Evolutionary conservation across 129 eudicot species (phyloP).

Genomic region (Flaveria trinervia): DNA sequence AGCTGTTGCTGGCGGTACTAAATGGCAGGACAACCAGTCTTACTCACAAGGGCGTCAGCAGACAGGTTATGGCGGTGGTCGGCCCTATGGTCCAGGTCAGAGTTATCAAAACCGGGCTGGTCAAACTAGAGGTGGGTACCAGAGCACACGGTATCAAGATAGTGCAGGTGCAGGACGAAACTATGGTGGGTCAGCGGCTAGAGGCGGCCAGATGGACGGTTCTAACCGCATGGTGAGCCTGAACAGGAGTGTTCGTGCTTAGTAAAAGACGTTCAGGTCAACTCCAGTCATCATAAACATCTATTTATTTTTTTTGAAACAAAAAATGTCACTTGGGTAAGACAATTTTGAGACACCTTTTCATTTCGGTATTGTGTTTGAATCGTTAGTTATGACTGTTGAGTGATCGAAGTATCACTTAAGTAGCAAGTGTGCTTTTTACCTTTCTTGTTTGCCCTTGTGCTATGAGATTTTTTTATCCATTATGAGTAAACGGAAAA

Average conservation of each 20-base stretch:
- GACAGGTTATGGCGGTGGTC: slow-evolving; percentile 48
- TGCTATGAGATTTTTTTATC: too few species aligned
- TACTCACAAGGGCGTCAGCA: slow-evolving; percentile 56
- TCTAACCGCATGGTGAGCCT: slow-evolving; percentile 74
- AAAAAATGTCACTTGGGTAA: not conserved
- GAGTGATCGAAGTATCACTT: not conserved
- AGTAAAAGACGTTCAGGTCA: slow-evolving; percentile 12
- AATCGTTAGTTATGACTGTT: slow-evolving; percentile 4
- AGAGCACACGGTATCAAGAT: slow-evolving; percentile 45
- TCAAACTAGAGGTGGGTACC: slow-evolving; percentile 53
- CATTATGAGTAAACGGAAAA: not conserved
- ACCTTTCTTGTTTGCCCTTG: not conserved
- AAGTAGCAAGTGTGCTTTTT: not conserved
- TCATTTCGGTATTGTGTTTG: not conserved
- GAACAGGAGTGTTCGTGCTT: slow-evolving; percentile 54
- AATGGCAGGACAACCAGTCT: slow-evolving; percentile 65
- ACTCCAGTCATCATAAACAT: not conserved
- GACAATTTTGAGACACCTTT: slow-evolving; percentile 16
- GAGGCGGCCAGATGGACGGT: slow-evolving; percentile 62
- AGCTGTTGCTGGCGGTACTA: slow-evolving; percentile 49
- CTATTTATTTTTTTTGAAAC: not conserved
- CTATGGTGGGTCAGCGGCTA: slow-evolving; percentile 42
- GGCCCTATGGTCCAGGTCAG: slow-evolving; percentile 44
- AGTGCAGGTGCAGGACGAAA: slow-evolving; percentile 37
- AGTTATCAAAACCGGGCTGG: slow-evolving; percentile 43